Base-by-base conservation (phyloP, 2,329 filamentous ascomycete genomes). In the Zymoseptoria brevis region DNA sequence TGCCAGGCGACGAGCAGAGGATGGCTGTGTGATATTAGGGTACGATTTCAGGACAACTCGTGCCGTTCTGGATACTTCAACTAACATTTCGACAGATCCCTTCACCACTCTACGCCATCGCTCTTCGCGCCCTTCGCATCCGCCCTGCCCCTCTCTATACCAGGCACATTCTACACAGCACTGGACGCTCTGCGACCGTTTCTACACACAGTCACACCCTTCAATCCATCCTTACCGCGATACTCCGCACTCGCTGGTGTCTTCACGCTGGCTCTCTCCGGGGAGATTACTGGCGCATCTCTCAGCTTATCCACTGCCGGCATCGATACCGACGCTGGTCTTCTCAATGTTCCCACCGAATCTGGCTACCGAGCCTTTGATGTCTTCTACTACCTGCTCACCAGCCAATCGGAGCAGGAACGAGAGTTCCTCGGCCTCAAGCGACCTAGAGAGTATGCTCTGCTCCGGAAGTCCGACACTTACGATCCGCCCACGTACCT, bases 381-480 rank as follows among this genome's bases (percentile, higher is more conserved):
- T 71, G 94, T 96, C 54, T 97, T 99, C 72, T 97, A 99, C 77
- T 97, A 96, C 69, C 84, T 99, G 0, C 81, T 97, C 50, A 95
- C 92, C 0, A 96, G 94, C 0, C 64, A 66, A 94, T 90, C 1
- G 85, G 88, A 3, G 87, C 90, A 69, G 1, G 94, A 99, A 76
- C 82, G 90, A 58, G 93, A 97, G 71, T 96, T 92, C 61, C 78
- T 99, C 13, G 86, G 88, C 24, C 81, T 99, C 29, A 88, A 90
- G 75, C 80, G 85, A 8, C 84, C 89, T 2, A 87, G 89, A 3
- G 81, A 83, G 50, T 99, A 97, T 73, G 76, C 85, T 5, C 79
- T 99, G 1, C 80, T 99, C 19, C 85, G 88, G 62, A 87, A 86
- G 67, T 96, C 93, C 1, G 87, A 86, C 52, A 96, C 92, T 0